Evolutionary conservation across 2,329 filamentous ascomycete species (phyloP), one percentile per base, ranked within the genome.

Genomic region (Arthrobotrys sphaeroides): DNA sequence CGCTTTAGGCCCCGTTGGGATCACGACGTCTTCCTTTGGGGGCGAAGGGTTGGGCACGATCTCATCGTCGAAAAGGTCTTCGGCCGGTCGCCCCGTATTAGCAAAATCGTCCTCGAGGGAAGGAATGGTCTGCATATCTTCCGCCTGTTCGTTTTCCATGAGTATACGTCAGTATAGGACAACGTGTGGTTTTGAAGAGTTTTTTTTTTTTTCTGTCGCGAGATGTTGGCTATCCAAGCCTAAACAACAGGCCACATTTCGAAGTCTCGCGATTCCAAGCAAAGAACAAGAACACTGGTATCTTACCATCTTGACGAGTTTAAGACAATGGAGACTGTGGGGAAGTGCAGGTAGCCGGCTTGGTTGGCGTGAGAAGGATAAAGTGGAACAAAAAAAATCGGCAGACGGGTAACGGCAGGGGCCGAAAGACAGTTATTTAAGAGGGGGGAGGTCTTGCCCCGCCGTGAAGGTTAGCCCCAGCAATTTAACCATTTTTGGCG

Each of bases 21-120:
- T 65, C 16, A 62, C 45, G n/a, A 73, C 64, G 10, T 75, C 60
- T 12, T 60, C 57, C 49, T 69, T 69, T 59, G 78, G 77, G 18
- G 77, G 78, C 16, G 68, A 72, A 20, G 40, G 67, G 59, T 77
- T 78, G 20, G 76, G 67, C 5, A 77, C 77, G 38, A 79, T 77
- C 38, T 80, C 79, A 49, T 73, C 73, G 38, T 78, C 78, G 61
- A 79, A 80, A 38, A 80, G 77, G 57, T 79, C 78, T 55, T 79
- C 77, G 40, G 77, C 78, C 38, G 77, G 78, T 20, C 78, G 78
- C 33, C 70, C 55, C 16, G 78, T 79, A 51, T 79, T 78, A 18
- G 79, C 78, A 57, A 80, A 80, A 69, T 80, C 77, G 67, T 78
- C 77, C 61, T 78, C 68, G 26, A 60, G 65, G 20, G 74, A 70